Evolutionary conservation across 1,284 basidiomycete genomes (phyloP), one percentile per base, ranked within the genome.

Genomic region (Cutaneotrichosporon cutaneum): DNA sequence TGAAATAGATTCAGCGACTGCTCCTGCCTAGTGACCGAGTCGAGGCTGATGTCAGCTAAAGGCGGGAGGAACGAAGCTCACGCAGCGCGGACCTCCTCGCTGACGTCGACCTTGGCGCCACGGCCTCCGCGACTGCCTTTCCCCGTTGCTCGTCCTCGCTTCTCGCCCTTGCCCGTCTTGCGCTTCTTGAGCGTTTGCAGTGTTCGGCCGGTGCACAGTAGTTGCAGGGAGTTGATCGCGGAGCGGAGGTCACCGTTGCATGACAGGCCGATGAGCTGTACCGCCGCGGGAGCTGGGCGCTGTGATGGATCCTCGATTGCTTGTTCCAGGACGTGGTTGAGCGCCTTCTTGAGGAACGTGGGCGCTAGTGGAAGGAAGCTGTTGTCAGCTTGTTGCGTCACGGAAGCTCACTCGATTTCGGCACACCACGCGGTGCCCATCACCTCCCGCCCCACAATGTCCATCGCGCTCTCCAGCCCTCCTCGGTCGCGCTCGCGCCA

Each of bases 361-460:
- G 87, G 84, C 0, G 95, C 93, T 48, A 99, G 87, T 0, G 94
- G 89, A 64, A 96, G 92, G 80, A 97, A 97, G 36, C 92, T 93
- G 68, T 0, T 13, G 54, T 47, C 18, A 59, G 44, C 32, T 10
- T 16, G 21, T 14, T 14, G 6, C 21, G 16, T 2, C 6, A 22
- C 2, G 2, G 35, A 5, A 11, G 79, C 85, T 50, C 72, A 92
- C 89, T 82, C 82, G 56, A 96, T 87, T 69, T 90, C 85, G 11
- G 4, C 87, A 84, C 32, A 95, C 74, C 26, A 90, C 83, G 61
- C 83, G 84, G 59, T 91, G 66, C 92, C 90, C 45, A 91, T 75
- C 2, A 86, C 84, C 82, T 87, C 73, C 72, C 83, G 68, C 18
- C 82, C 77, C 66, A 82, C 22, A 68, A 80, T 22, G 68, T 79